phyloP scores from a whole-genome alignment of 2,329 filamentous ascomycete species.

The Graphiopsis chlorocephala region DNA sequence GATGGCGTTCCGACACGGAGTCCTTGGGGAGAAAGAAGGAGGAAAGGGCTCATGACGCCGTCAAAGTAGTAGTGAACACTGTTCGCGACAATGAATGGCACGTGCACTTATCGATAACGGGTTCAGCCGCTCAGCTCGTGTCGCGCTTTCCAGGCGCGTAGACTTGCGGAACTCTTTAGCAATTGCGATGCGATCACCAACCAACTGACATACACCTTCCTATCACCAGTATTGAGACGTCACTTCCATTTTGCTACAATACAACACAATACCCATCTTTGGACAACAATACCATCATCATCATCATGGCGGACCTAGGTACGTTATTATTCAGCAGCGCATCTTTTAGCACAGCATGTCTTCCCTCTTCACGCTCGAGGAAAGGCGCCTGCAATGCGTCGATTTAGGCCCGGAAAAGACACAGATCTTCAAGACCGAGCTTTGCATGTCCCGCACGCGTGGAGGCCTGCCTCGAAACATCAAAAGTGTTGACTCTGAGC shows the following conservation, averaged over 20 bases:
- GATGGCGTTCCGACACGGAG: constrained; percentile 37
- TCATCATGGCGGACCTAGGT: constrained; percentile 9
- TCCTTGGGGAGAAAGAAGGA: constrained; percentile 34
- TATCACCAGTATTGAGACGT: neutral
- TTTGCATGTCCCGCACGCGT: neutral
- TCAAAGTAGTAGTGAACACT: neutral
- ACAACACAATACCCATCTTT: too few relatives aligned
- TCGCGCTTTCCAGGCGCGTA: neutral
- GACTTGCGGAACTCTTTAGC: neutral
- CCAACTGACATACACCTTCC: neutral
- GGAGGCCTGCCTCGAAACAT: neutral
- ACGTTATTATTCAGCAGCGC: constrained; percentile 2
- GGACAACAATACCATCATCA: neutral
- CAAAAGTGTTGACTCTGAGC: neutral
- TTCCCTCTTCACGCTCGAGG: neutral
- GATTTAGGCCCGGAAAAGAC: neutral
- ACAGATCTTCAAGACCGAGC: neutral
- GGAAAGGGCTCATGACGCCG: constrained; percentile 12
- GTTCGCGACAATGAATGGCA: neutral
- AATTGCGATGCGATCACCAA: neutral
- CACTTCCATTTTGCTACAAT: neutral
- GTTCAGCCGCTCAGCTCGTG: neutral
- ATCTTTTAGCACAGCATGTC: constrained; percentile 3
- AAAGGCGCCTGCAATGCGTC: neutral
- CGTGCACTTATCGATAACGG: neutral